Conservation (phyloP, 495 filamentous ascomycete genomes). For the Physcia stellaris region DNA sequence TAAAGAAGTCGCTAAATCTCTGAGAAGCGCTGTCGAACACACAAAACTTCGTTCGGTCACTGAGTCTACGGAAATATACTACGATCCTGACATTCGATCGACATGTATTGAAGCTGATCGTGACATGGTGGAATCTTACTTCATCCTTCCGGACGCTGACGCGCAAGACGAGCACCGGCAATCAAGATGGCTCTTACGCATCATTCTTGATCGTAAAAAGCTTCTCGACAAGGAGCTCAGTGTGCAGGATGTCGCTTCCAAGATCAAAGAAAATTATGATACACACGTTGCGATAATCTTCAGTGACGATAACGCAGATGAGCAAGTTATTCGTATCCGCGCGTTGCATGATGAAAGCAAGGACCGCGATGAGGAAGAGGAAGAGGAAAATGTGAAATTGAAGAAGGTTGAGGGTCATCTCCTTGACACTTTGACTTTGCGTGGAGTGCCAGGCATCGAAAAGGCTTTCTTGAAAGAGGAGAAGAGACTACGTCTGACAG, state of each 20-base stretch:
- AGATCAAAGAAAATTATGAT: conserved; percentile 78
- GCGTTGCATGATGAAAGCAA: conserved; percentile 61
- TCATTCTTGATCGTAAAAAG: conserved; percentile 84
- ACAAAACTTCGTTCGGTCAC: conserved; percentile 90
- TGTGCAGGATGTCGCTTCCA: conserved; percentile 81
- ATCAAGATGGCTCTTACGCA: conserved; percentile 89
- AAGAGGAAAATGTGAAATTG: conserved; percentile 78
- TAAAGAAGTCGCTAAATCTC: conserved; percentile 67
- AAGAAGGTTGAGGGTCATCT: conserved; percentile 85
- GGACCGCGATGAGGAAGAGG: conserved; percentile 61
- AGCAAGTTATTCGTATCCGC: conserved; percentile 87
- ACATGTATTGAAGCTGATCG: conserved; percentile 77
- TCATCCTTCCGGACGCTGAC: conserved; percentile 78
- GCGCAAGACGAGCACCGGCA: conserved; percentile 58
- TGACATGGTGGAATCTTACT: conserved; percentile 96
- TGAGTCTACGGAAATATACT: conserved; percentile 86
- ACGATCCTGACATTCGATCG: conserved; percentile 77
- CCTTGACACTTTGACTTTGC: conserved; percentile 75
- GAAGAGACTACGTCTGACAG: conserved; percentile 41
- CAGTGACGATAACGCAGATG: conserved; percentile 94
- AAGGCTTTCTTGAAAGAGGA: conserved; percentile 86
- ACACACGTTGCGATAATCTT: conserved; percentile 85
- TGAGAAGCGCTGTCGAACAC: conserved; percentile 84
- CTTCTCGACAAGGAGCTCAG: conserved; percentile 88
- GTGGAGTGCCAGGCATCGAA: conserved; percentile 77